Base-by-base conservation (phyloP, 2,329 filamentous ascomycete genomes). In the Colletotrichum musicola region DNA sequence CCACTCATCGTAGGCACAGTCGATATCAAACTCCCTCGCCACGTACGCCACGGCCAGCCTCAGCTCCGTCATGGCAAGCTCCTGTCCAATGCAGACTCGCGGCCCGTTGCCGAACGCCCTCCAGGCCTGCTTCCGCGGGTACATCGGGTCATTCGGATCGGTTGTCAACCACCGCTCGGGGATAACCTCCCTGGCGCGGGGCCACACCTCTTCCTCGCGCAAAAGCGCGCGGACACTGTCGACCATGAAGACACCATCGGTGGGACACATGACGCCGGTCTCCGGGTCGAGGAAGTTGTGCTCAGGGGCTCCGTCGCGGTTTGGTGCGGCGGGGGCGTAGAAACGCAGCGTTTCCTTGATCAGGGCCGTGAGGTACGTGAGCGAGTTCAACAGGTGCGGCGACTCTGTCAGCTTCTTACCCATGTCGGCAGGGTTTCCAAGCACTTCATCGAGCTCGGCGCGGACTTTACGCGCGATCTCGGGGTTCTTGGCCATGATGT, bases 291-390 rank as follows among this genome's bases (percentile, higher is more conserved):
- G 79, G 63, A 81, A 70, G 14, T 78, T 78, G 66, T 77, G 75
- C 25, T 77, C 77, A 4, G 64, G 20, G 5, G 49, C 25, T 6
- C 78, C 79, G 3, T 71, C 62, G n/a, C 84, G 79, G 14, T 82
- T 75, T 1, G 81, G 79, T 30, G 79, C 80, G 75, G 69, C 83
- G 1, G 85, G 80, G 0, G 86, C 85, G 65, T 83, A 86, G 16
- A 89, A 71, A 2, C 87, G 81, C 1, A 89, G 78, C 0, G 82
- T 78, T 74, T 90, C 88, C 66, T 87, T 86, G 64, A 88, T 81
- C 5, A 88, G 81, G n/a, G 84, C 86, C 3, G 78, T 78, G 1
- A 85, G 86, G 72, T 87, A 89, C 0, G 79, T 77, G 4, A 90
- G 78, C 6, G 81, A 77, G 71, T 85, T 85, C 57, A 89, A 77